A percentile compares a stretch with the other conserved stretches of the same genome.
Evolutionary conservation across 805 yeast species (phyloP).

Genomic region (Metschnikowia baotianmanensis): DNA sequence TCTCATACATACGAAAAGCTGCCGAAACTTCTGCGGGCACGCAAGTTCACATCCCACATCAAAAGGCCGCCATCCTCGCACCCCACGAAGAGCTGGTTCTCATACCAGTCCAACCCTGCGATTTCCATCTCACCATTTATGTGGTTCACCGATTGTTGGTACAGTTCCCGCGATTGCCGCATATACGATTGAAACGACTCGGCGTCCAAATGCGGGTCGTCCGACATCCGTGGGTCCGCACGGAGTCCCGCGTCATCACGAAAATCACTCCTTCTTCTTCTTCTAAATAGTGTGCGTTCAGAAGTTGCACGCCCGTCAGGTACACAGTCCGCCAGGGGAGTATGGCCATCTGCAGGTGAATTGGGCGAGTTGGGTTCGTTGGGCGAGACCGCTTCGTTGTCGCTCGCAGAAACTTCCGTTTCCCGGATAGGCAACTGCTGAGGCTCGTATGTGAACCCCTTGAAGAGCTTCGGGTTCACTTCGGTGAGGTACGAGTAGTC

Average conservation of each 20-base stretch:
- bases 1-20: constrained; percentile 42
- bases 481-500: constrained; percentile 40
- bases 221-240: neutral
- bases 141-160: constrained; percentile 32
- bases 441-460: constrained; percentile 34
- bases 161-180: constrained; percentile 25
- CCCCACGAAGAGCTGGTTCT: constrained; percentile 35
- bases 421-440: constrained; percentile 10
- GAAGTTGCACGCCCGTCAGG: neutral
- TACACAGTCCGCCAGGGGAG: no score
- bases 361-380: no score
- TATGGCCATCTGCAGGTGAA: no score
- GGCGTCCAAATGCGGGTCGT: constrained; percentile 1
- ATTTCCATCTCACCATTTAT: constrained; percentile 45
- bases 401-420: neutral
- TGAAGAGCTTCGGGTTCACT: constrained; percentile 37
- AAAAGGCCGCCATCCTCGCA: constrained; percentile 60
- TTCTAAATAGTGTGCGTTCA: no score
- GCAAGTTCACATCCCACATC: constrained; percentile 65
- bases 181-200: neutral
- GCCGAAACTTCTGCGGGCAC: constrained; percentile 62
- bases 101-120: constrained; percentile 39
- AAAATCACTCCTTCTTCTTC: neutral
- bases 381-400: no score
- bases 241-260: neutral